Evolutionary conservation across 1,139 yeast species (phyloP).

Genomic region (Hemisphaericaspora xylofermentans): DNA sequence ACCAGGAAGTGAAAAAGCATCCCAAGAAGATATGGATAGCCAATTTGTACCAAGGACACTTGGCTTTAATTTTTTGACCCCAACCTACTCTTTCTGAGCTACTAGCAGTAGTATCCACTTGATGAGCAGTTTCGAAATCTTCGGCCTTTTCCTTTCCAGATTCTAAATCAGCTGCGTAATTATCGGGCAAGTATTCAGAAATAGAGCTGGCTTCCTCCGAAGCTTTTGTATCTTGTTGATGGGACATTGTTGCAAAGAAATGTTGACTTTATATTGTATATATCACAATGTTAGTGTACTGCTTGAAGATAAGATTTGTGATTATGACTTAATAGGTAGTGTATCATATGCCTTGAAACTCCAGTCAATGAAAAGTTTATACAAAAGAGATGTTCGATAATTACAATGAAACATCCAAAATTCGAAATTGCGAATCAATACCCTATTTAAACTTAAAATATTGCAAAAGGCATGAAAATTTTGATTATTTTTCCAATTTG

Average conservation of each 20-base stretch:
- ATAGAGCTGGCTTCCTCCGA: background rate
- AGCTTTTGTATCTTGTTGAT: background rate
- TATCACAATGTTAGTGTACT: conserved; percentile 11
- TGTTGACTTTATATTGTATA: background rate
- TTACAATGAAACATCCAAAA: background rate
- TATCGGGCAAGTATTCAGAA: background rate
- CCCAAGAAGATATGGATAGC: conserved; percentile 35
- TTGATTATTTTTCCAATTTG: too few relatives aligned
- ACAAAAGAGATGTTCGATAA: background rate
- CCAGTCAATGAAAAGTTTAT: background rate
- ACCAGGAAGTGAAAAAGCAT: conserved; percentile 63
- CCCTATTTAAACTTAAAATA: background rate
- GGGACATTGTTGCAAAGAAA: conserved; percentile 1
- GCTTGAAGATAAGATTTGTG: conserved; percentile 16
- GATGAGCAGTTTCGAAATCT: conserved; percentile 3
- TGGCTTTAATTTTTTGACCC: conserved; percentile 19
- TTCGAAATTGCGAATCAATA: background rate
- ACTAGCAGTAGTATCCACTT: conserved; percentile 3
- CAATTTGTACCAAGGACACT: conserved; percentile 24
- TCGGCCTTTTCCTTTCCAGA: conserved; percentile 3
- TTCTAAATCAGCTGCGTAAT: background rate
- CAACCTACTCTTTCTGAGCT: conserved; percentile 3
- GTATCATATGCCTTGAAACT: conserved; percentile 10
- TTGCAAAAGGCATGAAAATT: too few relatives aligned
- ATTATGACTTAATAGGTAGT: conserved; percentile 14